phyloP scores from a whole-genome alignment of 2,329 filamentous ascomycete genomes.

The Arachnopeziza araneosa region DNA sequence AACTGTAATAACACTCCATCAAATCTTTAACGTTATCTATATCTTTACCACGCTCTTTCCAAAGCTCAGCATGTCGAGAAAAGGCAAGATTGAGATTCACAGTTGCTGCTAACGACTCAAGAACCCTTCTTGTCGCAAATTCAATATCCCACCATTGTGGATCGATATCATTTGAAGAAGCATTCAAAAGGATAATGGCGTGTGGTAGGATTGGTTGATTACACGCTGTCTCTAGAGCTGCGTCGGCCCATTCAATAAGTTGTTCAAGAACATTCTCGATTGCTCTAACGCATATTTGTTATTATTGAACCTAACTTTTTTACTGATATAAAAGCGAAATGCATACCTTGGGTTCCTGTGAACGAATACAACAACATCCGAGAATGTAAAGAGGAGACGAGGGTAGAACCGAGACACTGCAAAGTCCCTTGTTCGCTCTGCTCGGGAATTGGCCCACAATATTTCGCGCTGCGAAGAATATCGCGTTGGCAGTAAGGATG shows the following conservation, averaged over 20 bases:
- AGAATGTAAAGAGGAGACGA: slow-evolving; percentile 41
- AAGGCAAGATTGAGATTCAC: background rate
- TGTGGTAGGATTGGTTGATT: slow-evolving; percentile 12
- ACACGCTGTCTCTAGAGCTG: slow-evolving; percentile 6
- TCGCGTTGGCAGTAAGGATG: background rate
- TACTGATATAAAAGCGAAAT: background rate
- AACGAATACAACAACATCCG: slow-evolving; percentile 41
- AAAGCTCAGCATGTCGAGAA: slow-evolving; percentile 1
- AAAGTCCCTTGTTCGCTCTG: slow-evolving; percentile 33
- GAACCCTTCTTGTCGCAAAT: slow-evolving; percentile 1
- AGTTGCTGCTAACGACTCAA: background rate
- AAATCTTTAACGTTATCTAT: slow-evolving; percentile 6
- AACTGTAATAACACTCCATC: slow-evolving; percentile 4
- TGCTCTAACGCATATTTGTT: background rate
- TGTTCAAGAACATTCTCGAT: slow-evolving; percentile 2
- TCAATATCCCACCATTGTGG: slow-evolving; percentile 5
- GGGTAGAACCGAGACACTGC: slow-evolving; percentile 38
- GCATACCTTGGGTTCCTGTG: slow-evolving; percentile 34
- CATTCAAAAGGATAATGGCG: slow-evolving; percentile 9
- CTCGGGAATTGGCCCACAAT: slow-evolving; percentile 30
- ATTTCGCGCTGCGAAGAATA: background rate
- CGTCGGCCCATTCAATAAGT: slow-evolving; percentile 9
- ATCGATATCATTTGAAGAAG: slow-evolving; percentile 1
- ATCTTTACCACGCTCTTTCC: slow-evolving; percentile 1
- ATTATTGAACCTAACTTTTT: background rate